Percentiles rank a stretch among this genome's conserved stretches.
Conservation (phyloP, 768 basidiomycete genomes). For the Mycena rebaudengoi region DNA sequence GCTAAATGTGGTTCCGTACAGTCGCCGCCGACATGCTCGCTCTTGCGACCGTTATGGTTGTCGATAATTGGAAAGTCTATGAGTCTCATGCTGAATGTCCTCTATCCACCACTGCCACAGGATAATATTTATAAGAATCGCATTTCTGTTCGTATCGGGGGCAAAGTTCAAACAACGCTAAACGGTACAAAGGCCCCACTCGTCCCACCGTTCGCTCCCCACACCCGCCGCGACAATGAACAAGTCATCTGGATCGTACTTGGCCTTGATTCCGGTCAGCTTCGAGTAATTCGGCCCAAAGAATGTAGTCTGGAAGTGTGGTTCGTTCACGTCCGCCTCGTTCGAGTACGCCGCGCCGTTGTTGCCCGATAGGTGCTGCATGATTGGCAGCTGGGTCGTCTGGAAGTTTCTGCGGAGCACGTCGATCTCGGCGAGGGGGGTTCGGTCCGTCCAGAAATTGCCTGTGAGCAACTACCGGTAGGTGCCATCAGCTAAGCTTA, state of each 20-base stretch:
- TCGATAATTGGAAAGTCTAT: too few species aligned
- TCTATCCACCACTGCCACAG: too few species aligned
- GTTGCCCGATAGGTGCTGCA: too few species aligned
- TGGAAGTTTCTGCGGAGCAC: too few species aligned
- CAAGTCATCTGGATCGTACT: constrained; percentile 41
- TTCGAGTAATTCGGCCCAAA: constrained; percentile 42
- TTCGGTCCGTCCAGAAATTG: constrained; percentile 1
- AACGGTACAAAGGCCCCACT: constrained; percentile 35
- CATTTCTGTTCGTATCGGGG: constrained; percentile 8
- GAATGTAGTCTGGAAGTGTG: constrained; percentile 40
- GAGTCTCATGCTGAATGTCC: too few species aligned
- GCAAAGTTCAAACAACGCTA: background rate
- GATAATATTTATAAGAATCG: constrained; percentile 5
- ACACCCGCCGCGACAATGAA: constrained; percentile 42
- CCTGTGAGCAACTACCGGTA: constrained; percentile 2
- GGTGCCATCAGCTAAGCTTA: background rate
- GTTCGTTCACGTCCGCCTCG: too few species aligned
- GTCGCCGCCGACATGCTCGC: too few species aligned
- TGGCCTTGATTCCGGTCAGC: constrained; percentile 36
- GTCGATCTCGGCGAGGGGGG: too few species aligned
- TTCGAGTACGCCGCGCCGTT: too few species aligned
- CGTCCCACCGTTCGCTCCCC: constrained; percentile 43
- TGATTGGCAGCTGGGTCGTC: too few species aligned
- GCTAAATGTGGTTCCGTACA: too few species aligned
- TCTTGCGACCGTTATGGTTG: too few species aligned